Evolutionary conservation across 148 eudicot species (phyloP).

Genomic region (Heliamphora exappendiculata): DNA sequence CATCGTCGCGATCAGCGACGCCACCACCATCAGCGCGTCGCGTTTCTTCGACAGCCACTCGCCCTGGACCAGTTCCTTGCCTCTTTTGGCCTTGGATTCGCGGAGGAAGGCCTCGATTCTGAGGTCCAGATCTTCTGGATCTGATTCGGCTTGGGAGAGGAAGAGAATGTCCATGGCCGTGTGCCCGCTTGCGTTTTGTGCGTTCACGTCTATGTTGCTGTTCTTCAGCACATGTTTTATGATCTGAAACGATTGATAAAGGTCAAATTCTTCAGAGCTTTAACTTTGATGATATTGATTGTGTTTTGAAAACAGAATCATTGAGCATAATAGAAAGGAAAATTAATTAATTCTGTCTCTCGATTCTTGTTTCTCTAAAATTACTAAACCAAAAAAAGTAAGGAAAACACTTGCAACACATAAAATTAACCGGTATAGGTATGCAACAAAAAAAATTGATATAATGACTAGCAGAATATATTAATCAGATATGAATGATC

Average conservation of each 20-base stretch:
- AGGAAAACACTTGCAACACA: no score
- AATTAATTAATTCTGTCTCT: no score
- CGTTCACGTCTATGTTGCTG: slow-evolving; percentile 11
- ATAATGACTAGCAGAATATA: no score
- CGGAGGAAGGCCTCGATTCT: not conserved
- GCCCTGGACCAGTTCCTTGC: not conserved
- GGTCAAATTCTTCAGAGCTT: no score
- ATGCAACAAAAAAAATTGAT: no score
- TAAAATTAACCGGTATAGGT: no score
- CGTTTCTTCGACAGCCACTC: slow-evolving; percentile 16
- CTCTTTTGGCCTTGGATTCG: not conserved
- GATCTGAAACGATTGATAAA: slow-evolving; percentile 4
- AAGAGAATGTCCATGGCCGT: slow-evolving; percentile 14
- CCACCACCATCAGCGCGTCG: slow-evolving; percentile 25
- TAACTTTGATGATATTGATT: no score
- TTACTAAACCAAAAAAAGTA: no score
- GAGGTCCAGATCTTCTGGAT: not conserved
- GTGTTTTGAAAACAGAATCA: no score
- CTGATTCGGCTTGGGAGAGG: not conserved
- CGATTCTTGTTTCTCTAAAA: no score
- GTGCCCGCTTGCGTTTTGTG: not conserved
- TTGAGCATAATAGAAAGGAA: no score
- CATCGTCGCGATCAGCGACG: slow-evolving; percentile 33
- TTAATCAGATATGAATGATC: no score
- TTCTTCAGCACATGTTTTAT: not conserved